phyloP scores from a whole-genome alignment of 257 asterid species.

The Solanum raphanifolium region DNA sequence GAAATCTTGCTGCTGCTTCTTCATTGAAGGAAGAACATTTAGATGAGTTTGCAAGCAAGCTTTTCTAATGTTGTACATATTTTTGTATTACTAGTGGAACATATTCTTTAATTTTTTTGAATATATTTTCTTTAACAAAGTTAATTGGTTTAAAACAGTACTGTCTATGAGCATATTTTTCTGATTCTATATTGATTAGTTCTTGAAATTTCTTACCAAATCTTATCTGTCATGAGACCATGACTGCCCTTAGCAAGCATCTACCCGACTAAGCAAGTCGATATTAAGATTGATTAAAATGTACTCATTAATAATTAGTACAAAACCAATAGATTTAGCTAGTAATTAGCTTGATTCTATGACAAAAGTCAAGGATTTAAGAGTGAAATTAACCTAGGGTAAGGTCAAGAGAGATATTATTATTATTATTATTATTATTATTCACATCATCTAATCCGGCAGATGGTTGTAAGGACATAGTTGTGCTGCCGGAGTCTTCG shows the following conservation, averaged over 20 bases:
- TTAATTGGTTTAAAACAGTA: background rate
- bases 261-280: background rate
- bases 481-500: background rate
- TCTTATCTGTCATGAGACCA: background rate
- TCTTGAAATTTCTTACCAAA: background rate
- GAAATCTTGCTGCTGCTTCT: constrained; percentile 30
- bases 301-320: background rate
- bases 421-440: too few relatives aligned
- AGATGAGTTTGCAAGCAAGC: constrained; percentile 66
- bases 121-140: background rate
- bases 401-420: constrained; percentile 44
- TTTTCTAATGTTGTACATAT: constrained; percentile 21
- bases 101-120: background rate
- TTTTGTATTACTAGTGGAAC: background rate
- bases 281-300: background rate
- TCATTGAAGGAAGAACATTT: constrained; percentile 3
- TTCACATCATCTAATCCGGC: background rate
- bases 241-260: background rate
- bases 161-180: background rate
- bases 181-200: background rate
- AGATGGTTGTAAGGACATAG: background rate
- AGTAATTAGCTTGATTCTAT: background rate
- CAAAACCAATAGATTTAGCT: background rate
- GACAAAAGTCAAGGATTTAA: background rate
- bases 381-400: constrained; percentile 29